Evolutionary conservation across 2,329 filamentous ascomycete species (phyloP), one percentile per base, ranked within the genome.

Genomic region (Chaetomiaceae sp.): DNA sequence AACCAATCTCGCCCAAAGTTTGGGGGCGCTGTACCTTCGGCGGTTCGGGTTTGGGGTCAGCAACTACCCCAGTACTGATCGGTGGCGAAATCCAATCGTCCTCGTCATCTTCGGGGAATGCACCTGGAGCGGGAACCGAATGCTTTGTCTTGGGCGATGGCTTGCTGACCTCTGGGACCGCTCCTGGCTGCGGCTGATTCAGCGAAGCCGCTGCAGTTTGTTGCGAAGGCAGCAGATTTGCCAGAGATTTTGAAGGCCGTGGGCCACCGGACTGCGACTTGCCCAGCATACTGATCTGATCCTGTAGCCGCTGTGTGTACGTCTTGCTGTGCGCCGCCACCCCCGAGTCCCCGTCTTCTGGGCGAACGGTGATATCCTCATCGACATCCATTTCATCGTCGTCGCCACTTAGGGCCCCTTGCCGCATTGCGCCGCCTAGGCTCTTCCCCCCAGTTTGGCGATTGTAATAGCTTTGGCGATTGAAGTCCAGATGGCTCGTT

Each of bases 231-330:
- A 63, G 54, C 12, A 66, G 52, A 49, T 64, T 68, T 3, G 69
- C 64, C 8, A 72, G 65, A 1, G 71, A 72, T 50, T 77, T 79
- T 1, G 75, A 72, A 14, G 68, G 63, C 30, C 73, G 68, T 15
- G 68, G 60, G 39, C 68, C 66, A 36, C 66, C 71, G 5, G 74
- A 64, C 48, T 79, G 77, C 0, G 73, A 72, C 55, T 83, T 78
- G 14, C 79, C 79, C 40, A 84, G 68, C 68, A 78, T 77, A 60
- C 83, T 95, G 58, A 98, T 97, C 58, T 90, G 88, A 58, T 97
- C 91, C 55, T 95, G 89, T 14, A 98, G 73, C 35, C 87, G 77
- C 64, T 97, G 90, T 0, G 93, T 95, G n/a, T 93, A 94, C 0
- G 88, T 90, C 63, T 94, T 94, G 66, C 82, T 88, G 60, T 91